phyloP scores from a whole-genome alignment of 2,329 filamentous ascomycete species.

The Colletotrichum tropicale region DNA sequence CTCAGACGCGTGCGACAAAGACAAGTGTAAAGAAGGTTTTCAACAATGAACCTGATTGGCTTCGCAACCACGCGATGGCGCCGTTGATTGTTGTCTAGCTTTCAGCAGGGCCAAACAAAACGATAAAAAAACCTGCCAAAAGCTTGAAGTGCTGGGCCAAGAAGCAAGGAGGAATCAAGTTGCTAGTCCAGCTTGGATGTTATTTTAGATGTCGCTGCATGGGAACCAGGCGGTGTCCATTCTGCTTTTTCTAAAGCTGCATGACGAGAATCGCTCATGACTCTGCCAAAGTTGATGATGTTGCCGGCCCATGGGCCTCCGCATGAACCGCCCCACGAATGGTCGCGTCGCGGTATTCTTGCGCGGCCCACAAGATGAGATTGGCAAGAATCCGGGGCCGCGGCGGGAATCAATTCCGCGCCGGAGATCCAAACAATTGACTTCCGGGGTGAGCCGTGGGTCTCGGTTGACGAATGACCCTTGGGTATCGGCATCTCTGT shows the following conservation, averaged over 20 bases:
- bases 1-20: neutral
- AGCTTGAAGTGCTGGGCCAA: neutral
- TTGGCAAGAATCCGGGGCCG: neutral
- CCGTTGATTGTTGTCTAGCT: neutral
- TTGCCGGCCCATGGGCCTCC: neutral
- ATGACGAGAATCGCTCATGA: neutral
- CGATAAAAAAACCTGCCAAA: neutral
- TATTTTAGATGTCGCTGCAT: neutral
- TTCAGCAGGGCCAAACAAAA: neutral
- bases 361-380: neutral
- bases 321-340: neutral
- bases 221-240: neutral
- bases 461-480: neutral
- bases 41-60: neutral
- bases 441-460: neutral
- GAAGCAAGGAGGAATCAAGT: neutral
- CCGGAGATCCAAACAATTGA: neutral
- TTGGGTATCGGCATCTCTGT: neutral
- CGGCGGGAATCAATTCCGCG: constrained; percentile 1
- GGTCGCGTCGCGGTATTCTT: neutral
- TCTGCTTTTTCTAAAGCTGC: neutral
- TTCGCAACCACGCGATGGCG: neutral
- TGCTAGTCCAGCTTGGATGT: neutral
- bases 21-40: neutral
- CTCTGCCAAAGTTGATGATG: neutral